Evolutionary conservation across 2,329 filamentous ascomycete species (phyloP), one percentile per base, ranked within the genome.

Genomic region (Coniochaeta sp.): DNA sequence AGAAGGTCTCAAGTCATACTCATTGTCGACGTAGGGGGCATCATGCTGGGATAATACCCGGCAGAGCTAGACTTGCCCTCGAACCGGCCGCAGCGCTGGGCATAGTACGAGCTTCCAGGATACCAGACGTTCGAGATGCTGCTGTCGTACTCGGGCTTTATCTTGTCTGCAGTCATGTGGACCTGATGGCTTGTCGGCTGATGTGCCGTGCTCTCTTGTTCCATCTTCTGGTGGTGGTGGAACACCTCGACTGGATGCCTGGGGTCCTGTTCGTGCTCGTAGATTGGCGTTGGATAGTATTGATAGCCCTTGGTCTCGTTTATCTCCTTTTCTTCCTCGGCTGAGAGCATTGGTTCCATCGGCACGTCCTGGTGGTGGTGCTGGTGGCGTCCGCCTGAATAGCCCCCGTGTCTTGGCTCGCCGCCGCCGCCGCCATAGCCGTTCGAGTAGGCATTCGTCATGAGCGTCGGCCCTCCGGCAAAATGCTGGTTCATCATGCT

Each of bases 21-120:
- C 69, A 79, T 76, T 30, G 78, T 77, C 0, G 80, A 77, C 26
- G 79, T 58, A 1, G 71, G 78, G 7, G 78, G 72, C 32, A 81
- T 69, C 64, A 78, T 71, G 6, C 76, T 79, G 2, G 82, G 82
- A 62, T 84, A 85, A 63, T 81, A 83, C 16, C 81, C 81, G 24
- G 70, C 72, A 5, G 81, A 82, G 50, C 72, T 77, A 10, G 77
- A 50, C 65, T 83, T 85, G 60, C 79, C 79, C 58, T 85, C 81
- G 63, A 81, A 85, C 10, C 79, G 76, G 17, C 77, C 77, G 62
- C 80, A 80, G 30, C 74, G 74, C 56, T 73, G 73, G 17, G 72
- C 62, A 32, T 71, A 75, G 61, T 73, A 81, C 54, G 65, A 72
- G 30, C 71, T 65, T 0, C 76, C 75, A 0, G 77, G 71, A 55